phyloP scores from a whole-genome alignment of 768 basidiomycete species.

The Suillus ampliporus region DNA sequence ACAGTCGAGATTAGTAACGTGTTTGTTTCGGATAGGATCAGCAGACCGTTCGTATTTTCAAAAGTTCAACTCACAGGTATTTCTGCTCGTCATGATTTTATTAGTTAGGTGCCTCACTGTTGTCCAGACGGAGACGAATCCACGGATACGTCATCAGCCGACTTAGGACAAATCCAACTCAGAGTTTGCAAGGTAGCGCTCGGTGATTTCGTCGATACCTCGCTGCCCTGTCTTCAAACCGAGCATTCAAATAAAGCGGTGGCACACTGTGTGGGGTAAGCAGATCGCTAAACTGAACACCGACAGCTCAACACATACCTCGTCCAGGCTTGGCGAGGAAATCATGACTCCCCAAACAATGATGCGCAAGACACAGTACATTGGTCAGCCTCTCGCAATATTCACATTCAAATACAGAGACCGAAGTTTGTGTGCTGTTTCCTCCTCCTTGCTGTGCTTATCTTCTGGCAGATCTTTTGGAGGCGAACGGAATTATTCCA shows the following conservation, averaged over 20 bases:
- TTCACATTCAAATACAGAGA: constrained; percentile 40
- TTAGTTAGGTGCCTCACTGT: constrained; percentile 12
- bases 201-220: too few species aligned
- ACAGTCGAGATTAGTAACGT: not conserved
- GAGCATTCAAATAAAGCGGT: constrained; percentile 39
- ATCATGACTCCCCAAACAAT: not conserved
- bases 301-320: not conserved
- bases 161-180: constrained; percentile 12
- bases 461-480: constrained; percentile 27
- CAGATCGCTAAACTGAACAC: constrained; percentile 4
- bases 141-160: constrained; percentile 17
- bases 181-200: not conserved
- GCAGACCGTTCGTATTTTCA: constrained; percentile 31
- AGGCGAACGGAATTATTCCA: constrained; percentile 34
- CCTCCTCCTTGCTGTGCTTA: not conserved
- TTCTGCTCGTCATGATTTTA: not conserved
- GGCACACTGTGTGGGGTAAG: constrained; percentile 34
- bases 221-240: not conserved
- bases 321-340: constrained; percentile 31
- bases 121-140: constrained; percentile 34
- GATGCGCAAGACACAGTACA: not conserved
- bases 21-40: constrained; percentile 20
- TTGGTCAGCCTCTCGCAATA: constrained; percentile 25
- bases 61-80: constrained; percentile 36
- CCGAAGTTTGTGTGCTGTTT: constrained; percentile 22